phyloP scores from a whole-genome alignment of 116 monocot genomes.

The Papilionanthe hybrid region DNA sequence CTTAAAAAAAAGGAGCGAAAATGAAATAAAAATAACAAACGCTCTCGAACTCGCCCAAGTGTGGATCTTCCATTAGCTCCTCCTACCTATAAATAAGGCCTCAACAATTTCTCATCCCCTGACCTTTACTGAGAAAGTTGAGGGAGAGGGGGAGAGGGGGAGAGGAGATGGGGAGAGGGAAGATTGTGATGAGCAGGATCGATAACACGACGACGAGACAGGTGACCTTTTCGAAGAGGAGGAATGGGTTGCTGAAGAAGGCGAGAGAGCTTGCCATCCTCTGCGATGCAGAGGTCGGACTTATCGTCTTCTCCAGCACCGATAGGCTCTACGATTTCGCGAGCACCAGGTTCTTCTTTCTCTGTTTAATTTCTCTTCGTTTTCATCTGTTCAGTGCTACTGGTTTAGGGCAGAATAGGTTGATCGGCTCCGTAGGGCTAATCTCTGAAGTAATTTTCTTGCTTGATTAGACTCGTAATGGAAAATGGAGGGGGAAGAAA shows the following conservation, averaged over 20 bases:
- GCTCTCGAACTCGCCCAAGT: neutral
- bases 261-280: slow-evolving; percentile 13
- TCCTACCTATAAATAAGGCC: neutral
- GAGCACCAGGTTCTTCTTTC: slow-evolving; percentile 6
- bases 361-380: neutral
- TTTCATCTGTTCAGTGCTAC: neutral
- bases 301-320: slow-evolving; percentile 17
- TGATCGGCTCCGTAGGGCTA: no score
- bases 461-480: no score
- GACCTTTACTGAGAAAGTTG: neutral
- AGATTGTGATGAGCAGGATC: slow-evolving; percentile 6
- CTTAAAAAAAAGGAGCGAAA: no score
- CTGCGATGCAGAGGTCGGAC: slow-evolving; percentile 10
- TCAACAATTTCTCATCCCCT: neutral
- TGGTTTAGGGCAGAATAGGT: no score
- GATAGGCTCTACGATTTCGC: slow-evolving; percentile 10
- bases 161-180: neutral
- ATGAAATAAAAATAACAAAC: neutral
- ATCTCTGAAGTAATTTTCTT: no score
- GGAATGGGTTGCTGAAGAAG: slow-evolving; percentile 16
- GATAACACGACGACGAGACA: slow-evolving; percentile 13
- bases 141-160: neutral
- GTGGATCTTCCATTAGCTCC: neutral
- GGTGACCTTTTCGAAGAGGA: slow-evolving; percentile 15
- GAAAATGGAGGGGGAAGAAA: no score